phyloP scores from a whole-genome alignment of 345 rosid species.

The Acer negundo region DNA sequence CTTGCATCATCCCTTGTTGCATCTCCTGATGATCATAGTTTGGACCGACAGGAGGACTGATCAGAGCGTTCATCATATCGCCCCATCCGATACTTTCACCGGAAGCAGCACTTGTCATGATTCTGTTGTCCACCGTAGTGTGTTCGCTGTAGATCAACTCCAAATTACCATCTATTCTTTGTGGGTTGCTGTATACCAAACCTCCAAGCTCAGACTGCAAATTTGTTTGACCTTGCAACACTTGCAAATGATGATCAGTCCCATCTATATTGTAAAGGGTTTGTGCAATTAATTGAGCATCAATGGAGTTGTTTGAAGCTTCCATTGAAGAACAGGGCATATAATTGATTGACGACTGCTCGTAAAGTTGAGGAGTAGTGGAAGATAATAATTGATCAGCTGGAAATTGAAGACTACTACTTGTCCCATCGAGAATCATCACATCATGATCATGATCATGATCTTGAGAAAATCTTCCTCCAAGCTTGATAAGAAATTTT shows the following conservation, averaged over 20 bases:
- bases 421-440: constrained; percentile 10
- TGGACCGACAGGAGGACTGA: constrained; percentile 28
- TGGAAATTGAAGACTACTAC: constrained; percentile 21
- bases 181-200: constrained; percentile 24
- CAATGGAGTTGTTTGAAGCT: constrained; percentile 13
- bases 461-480: constrained; percentile 48
- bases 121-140: constrained; percentile 13
- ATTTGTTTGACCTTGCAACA: constrained; percentile 34
- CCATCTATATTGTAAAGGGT: constrained; percentile 22
- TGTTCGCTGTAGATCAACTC: constrained; percentile 46
- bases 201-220: constrained; percentile 34
- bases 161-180: constrained; percentile 39
- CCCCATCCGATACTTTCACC: constrained; percentile 30
- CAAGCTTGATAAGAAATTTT: constrained; percentile 61
- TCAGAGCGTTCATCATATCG: constrained; percentile 29
- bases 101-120: constrained; percentile 6
- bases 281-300: constrained; percentile 21
- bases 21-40: constrained; percentile 24
- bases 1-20: constrained; percentile 31
- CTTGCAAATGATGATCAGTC: constrained; percentile 17
- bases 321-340: constrained; percentile 30
- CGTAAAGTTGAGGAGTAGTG: constrained; percentile 25
- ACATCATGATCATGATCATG: constrained; percentile 26
- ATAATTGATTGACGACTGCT: constrained; percentile 18
- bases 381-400: constrained; percentile 13